phyloP scores from a whole-genome alignment of 495 filamentous ascomycete genomes.

The Durotheca rogersii region DNA sequence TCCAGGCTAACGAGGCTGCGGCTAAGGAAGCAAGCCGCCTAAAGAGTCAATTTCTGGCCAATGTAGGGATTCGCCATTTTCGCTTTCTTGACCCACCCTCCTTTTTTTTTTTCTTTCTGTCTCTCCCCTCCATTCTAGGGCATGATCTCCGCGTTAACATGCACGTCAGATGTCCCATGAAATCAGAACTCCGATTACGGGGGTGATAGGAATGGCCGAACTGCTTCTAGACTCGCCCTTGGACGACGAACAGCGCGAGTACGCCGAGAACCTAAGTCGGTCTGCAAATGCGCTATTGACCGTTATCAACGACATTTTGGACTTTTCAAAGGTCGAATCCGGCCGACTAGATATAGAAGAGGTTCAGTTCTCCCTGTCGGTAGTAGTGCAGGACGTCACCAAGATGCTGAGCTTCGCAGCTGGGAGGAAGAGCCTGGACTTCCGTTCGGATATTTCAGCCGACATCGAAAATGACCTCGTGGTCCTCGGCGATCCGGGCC shows the following conservation, averaged over 20 bases:
- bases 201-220: constrained; percentile 74
- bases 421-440: constrained; percentile 58
- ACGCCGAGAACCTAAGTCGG: constrained; percentile 73
- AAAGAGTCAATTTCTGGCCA: constrained; percentile 69
- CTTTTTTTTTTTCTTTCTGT: no score
- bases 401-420: constrained; percentile 64
- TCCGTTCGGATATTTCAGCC: constrained; percentile 49
- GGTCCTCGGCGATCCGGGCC: constrained; percentile 73
- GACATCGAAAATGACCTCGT: constrained; percentile 47
- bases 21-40: constrained; percentile 69
- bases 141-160: no score
- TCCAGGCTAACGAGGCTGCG: constrained; percentile 64
- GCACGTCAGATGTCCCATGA: constrained; percentile 77
- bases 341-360: constrained; percentile 73
- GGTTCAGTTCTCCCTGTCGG: constrained; percentile 72
- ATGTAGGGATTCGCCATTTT: constrained; percentile 35
- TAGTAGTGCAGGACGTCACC: constrained; percentile 69
- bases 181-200: constrained; percentile 69
- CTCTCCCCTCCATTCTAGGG: no score
- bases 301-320: constrained; percentile 87
- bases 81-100: neutral
- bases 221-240: constrained; percentile 68
- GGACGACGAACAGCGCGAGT: constrained; percentile 68
- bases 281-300: constrained; percentile 80
- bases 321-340: constrained; percentile 84